Evolutionary conservation across 2,329 filamentous ascomycete genomes (phyloP).

Genomic region (Stemphylium vesicarium): DNA sequence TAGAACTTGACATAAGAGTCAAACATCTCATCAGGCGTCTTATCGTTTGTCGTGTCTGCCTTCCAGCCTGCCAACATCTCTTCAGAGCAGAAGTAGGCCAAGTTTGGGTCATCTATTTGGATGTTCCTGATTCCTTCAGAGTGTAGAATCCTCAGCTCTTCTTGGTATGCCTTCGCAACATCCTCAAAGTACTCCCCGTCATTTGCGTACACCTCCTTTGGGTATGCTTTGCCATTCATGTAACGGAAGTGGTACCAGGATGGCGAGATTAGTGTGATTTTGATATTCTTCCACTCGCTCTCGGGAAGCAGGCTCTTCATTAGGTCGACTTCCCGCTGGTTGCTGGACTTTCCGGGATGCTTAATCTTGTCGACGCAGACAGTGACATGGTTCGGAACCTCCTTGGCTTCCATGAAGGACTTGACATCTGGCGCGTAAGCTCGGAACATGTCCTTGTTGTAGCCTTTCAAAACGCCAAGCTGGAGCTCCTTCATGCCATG

Average conservation of each 20-base stretch:
- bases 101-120: conserved; percentile 58
- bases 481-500: conserved; percentile 62
- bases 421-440: conserved; percentile 67
- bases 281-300: conserved; percentile 68
- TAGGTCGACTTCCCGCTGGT: conserved; percentile 65
- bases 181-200: conserved; percentile 58
- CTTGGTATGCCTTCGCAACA: conserved; percentile 55
- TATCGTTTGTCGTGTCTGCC: conserved; percentile 70
- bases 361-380: conserved; percentile 65
- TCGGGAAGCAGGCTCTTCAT: conserved; percentile 65
- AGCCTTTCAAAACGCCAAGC: conserved; percentile 52
- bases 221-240: conserved; percentile 58
- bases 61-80: conserved; percentile 50
- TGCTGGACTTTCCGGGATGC: conserved; percentile 61
- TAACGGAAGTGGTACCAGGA: conserved; percentile 74
- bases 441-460: conserved; percentile 61
- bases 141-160: conserved; percentile 55
- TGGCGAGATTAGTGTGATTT: conserved; percentile 71
- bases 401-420: conserved; percentile 65
- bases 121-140: conserved; percentile 55
- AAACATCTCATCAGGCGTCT: conserved; percentile 72
- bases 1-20: conserved; percentile 79
- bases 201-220: conserved; percentile 53
- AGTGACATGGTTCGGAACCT: conserved; percentile 60
- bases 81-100: conserved; percentile 52